Percentiles rank a stretch among this genome's conserved stretches.
These are phyloP conservation scores for Astrothelium macrocarpum DNA, from an alignment of 495 filamentous ascomycete genomes.

Conservation along the genomic window DNA sequence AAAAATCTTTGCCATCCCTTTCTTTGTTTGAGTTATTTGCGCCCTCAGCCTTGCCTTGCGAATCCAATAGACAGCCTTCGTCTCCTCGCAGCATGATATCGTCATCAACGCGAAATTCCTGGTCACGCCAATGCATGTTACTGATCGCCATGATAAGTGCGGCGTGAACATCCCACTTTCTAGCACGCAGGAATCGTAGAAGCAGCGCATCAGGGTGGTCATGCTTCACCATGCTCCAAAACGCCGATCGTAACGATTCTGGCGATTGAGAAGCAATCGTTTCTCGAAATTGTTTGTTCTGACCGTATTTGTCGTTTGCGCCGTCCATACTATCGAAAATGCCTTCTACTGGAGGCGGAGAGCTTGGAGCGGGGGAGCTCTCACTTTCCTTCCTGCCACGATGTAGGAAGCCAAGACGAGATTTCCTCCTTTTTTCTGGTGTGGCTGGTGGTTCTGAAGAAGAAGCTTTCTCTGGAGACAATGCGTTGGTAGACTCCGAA, in stretches of 20 bases:
- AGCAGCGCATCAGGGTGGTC: constrained; percentile 86
- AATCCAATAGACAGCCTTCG: constrained; percentile 39
- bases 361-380: constrained; percentile 24
- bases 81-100: constrained; percentile 80
- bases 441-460: constrained; percentile 18
- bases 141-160: constrained; percentile 90
- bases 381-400: constrained; percentile 41
- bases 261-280: constrained; percentile 66
- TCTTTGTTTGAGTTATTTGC: constrained; percentile 44
- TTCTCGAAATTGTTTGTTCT: constrained; percentile 74
- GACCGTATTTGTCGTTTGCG: constrained; percentile 81
- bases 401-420: constrained; percentile 51
- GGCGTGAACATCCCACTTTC: constrained; percentile 93
- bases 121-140: constrained; percentile 82
- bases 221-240: constrained; percentile 95
- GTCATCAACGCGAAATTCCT: constrained; percentile 75
- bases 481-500: constrained; percentile 16
- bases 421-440: constrained; percentile 61
- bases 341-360: constrained; percentile 24
- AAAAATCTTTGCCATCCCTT: constrained; percentile 70
- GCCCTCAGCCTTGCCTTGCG: constrained; percentile 41
- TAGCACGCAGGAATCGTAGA: constrained; percentile 79
- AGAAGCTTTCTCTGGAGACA: constrained; percentile 21
- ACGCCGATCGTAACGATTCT: constrained; percentile 66
- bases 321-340: constrained; percentile 38